Evolutionary conservation across 2,329 filamentous ascomycete species (phyloP), one percentile per base, ranked within the genome.

Genomic region (Truncatella angustata): DNA sequence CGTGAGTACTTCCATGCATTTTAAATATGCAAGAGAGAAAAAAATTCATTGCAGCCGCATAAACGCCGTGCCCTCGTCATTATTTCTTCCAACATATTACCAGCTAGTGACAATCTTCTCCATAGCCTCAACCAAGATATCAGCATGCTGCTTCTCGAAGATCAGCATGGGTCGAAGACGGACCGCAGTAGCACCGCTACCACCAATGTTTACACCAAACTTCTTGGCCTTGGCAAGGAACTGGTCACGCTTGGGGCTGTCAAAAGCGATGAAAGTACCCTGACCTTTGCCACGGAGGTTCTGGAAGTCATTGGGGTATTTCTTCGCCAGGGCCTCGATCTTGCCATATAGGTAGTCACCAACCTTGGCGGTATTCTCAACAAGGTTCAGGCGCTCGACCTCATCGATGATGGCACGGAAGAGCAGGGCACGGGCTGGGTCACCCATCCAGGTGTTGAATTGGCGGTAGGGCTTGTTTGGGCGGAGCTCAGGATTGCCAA

Each of bases 391-490:
- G 47, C 84, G 77, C 71, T 91, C 77, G 52, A 96, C 86, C 75
- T 96, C 91, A 53, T 88, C 73, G 66, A 93, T 82, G 73, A 96
- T 96, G 64, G 85, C 87, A 57, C 88, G 84, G 86, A 95, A 96
- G 59, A 96, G 80, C 54, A 96, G 76, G 14, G 88, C 90, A 54
- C 90, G 86, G 12, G 88, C 86, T 14, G 91, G 91, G 74, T 96
- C 91, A 63, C 91, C 91, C 87, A 96, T 95, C 91, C 91, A 96
- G 45, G 91, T 96, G 80, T 96, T 96, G 81, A 96, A 96, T 74
- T 96, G 91, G 56, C 91, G 86, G 79, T 96, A 96, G 5, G 92
- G 88, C 80, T 92, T 92, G 78, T 96, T 96, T 56, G 91, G 91
- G 11, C 89, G 81, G 60, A 96, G 80, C 37, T 83, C 85, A 9